A percentile compares a stretch with the other conserved stretches of the same genome.
phyloP scores from a whole-genome alignment of 2,329 filamentous ascomycete species.

The Pestalotiopsis sp. region DNA sequence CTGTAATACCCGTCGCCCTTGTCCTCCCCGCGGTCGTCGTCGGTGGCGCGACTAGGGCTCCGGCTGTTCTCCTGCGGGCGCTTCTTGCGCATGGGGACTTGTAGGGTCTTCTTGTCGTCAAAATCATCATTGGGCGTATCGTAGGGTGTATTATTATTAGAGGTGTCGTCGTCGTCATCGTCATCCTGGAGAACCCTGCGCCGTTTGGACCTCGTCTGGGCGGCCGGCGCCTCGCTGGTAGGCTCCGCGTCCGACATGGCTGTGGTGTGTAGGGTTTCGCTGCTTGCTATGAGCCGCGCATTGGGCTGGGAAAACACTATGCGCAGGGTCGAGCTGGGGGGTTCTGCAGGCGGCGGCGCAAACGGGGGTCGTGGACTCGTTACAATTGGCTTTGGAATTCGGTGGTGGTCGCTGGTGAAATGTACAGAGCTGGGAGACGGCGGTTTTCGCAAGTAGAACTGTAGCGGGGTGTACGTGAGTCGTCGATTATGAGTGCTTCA shows the following conservation, averaged over 20 bases:
- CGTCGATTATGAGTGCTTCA: too few relatives aligned
- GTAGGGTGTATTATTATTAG: conserved; percentile 24
- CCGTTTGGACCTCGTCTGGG: conserved; percentile 41
- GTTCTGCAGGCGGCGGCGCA: too few relatives aligned
- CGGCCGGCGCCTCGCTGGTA: not conserved
- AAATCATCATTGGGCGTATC: conserved; percentile 42
- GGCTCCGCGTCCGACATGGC: conserved; percentile 13
- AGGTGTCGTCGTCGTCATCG: conserved; percentile 38
- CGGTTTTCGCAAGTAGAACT: too few relatives aligned
- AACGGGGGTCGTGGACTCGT: too few relatives aligned
- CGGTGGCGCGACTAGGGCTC: conserved; percentile 21
- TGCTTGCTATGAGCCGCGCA: not conserved
- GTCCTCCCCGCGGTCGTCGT: conserved; percentile 8
- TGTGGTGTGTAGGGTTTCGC: not conserved
- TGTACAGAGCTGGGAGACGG: too few relatives aligned
- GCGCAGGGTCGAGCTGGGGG: not conserved
- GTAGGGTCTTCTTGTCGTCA: conserved; percentile 21
- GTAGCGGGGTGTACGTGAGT: too few relatives aligned
- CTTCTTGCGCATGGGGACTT: conserved; percentile 31
- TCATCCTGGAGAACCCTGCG: conserved; percentile 44
- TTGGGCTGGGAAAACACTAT: not conserved
- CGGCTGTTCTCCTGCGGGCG: conserved; percentile 25
- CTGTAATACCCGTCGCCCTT: conserved; percentile 25
- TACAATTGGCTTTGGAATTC: too few relatives aligned
- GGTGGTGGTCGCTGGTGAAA: too few relatives aligned